Percentiles rank a stretch among this genome's conserved stretches.
These are phyloP conservation scores for Musa troglodytarum DNA, from an alignment of 176 grass and related monocot genomes.

Conservation along the genomic window DNA sequence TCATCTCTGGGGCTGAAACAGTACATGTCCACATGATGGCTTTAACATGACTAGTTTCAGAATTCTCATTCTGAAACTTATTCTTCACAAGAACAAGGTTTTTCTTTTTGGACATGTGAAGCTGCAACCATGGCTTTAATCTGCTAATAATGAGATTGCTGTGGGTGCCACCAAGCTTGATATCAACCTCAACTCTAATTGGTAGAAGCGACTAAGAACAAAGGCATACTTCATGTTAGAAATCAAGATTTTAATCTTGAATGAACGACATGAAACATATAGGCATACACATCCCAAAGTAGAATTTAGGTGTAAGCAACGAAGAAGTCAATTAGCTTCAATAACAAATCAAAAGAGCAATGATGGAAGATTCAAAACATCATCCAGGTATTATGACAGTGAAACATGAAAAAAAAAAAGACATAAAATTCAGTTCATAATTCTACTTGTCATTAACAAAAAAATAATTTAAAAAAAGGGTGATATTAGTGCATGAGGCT, in stretches of 20 bases:
- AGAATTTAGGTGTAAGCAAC: neutral
- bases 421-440: neutral
- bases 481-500: neutral
- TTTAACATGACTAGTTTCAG: slow-evolving; percentile 52
- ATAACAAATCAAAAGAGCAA: neutral
- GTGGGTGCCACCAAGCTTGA: slow-evolving; percentile 86
- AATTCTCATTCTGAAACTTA: slow-evolving; percentile 37
- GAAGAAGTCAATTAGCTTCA: neutral
- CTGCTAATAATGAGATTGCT: slow-evolving; percentile 86
- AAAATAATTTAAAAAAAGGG: neutral
- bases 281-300: neutral
- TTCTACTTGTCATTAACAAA: neutral
- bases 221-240: slow-evolving; percentile 15
- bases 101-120: slow-evolving; percentile 52
- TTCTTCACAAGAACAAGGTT: slow-evolving; percentile 47
- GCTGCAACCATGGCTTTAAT: slow-evolving; percentile 76
- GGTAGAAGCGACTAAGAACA: slow-evolving; percentile 66
- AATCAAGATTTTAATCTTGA: neutral
- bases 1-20: slow-evolving; percentile 90
- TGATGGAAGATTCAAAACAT: slow-evolving; percentile 1
- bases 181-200: slow-evolving; percentile 89
- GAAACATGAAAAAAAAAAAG: neutral
- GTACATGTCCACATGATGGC: slow-evolving; percentile 86
- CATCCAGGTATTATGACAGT: neutral
- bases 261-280: neutral